phyloP scores from a whole-genome alignment of 139 green algal genomes.

The Chlamydomonas asymmetrica region DNA sequence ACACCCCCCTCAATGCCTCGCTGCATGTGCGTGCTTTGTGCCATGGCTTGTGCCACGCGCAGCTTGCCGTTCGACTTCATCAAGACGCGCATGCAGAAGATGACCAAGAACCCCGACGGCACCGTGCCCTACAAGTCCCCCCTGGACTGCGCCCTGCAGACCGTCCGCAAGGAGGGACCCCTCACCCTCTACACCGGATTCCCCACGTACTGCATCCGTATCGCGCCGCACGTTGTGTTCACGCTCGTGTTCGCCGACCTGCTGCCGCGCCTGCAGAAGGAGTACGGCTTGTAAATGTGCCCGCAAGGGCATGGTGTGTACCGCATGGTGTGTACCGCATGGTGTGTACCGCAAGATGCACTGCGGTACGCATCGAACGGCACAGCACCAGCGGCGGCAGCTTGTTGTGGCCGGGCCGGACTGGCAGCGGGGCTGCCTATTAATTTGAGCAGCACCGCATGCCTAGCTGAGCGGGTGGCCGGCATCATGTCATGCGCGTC shows the following conservation, averaged over 20 bases:
- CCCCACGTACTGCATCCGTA: slow-evolving; percentile 85
- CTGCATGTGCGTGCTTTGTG: too few relatives aligned
- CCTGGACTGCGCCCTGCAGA: slow-evolving; percentile 89
- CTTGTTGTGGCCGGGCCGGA: too few relatives aligned
- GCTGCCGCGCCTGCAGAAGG: slow-evolving; percentile 79
- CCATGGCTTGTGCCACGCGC: not conserved
- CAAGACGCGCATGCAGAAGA: slow-evolving; percentile 96
- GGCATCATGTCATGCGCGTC: too few relatives aligned
- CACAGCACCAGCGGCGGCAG: too few relatives aligned
- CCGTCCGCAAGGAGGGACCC: slow-evolving; percentile 72
- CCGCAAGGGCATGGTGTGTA: too few relatives aligned
- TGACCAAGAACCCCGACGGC: slow-evolving; percentile 85
- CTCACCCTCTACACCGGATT: slow-evolving; percentile 99
- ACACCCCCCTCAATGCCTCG: not conserved
- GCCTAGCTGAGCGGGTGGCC: too few relatives aligned
- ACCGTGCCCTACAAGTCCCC: slow-evolving; percentile 86
- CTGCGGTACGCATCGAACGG: too few relatives aligned
- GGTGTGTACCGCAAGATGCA: too few relatives aligned
- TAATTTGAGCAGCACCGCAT: too few relatives aligned
- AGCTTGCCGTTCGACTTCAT: slow-evolving; percentile 98
- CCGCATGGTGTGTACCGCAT: too few relatives aligned
- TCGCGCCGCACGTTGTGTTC: slow-evolving; percentile 90
- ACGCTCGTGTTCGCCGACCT: slow-evolving; percentile 88
- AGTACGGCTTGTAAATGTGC: slow-evolving; percentile 81
- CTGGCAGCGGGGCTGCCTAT: too few relatives aligned